Evolutionary conservation across 164 flowering plant species (phyloP).

Genomic region (Aristolochia contorta): DNA sequence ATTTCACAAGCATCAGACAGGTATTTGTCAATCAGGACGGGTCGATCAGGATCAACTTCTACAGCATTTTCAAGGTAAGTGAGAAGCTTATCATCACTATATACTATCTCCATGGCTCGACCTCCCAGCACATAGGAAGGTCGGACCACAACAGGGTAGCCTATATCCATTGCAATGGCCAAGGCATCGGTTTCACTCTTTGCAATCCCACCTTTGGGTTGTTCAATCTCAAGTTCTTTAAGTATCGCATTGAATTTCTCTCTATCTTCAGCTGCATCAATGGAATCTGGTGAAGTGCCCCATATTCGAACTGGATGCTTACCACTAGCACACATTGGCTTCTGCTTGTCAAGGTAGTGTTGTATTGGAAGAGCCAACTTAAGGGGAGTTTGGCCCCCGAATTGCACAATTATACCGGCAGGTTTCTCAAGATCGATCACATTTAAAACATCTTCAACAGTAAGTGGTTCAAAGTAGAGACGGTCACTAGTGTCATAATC

Average conservation of each 20-base stretch:
- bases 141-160: conserved; percentile 83
- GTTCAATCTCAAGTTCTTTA: conserved; percentile 58
- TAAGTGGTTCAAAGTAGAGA: conserved; percentile 94
- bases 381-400: conserved; percentile 88
- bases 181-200: conserved; percentile 74
- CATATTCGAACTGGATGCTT: conserved; percentile 59
- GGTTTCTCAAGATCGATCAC: conserved; percentile 80
- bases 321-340: conserved; percentile 49
- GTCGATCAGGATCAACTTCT: conserved; percentile 74
- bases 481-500: conserved; percentile 98
- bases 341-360: conserved; percentile 52
- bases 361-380: conserved; percentile 81
- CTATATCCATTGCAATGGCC: conserved; percentile 59
- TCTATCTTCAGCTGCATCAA: conserved; percentile 88
- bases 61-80: conserved; percentile 76
- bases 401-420: conserved; percentile 88
- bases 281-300: conserved; percentile 90
- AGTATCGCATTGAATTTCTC: conserved; percentile 76
- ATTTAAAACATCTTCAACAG: conserved; percentile 82
- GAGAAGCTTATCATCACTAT: conserved; percentile 60
- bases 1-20: conserved; percentile 88
- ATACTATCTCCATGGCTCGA: conserved; percentile 92
- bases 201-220: conserved; percentile 87
- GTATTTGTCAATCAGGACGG: conserved; percentile 71
- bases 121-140: conserved; percentile 93